A percentile compares a stretch with the other conserved stretches of the same genome.
Evolutionary conservation across 495 filamentous ascomycete genomes (phyloP).

Genomic region (Daldinia decipiens): DNA sequence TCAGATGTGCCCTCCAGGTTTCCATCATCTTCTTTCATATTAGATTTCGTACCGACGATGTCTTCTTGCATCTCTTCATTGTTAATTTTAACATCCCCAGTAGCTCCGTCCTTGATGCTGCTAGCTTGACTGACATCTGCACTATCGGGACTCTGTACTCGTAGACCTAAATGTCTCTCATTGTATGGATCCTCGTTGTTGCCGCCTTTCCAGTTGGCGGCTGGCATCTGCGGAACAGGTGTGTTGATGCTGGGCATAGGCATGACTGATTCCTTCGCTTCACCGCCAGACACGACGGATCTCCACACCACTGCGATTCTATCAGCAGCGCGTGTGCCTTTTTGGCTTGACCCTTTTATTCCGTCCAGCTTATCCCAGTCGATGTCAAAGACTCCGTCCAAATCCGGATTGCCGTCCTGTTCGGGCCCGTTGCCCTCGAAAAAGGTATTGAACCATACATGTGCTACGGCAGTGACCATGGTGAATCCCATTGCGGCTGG

Average conservation of each 20-base stretch:
- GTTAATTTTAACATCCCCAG: slow-evolving; percentile 24
- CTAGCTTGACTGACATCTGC: slow-evolving; percentile 72
- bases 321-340: slow-evolving; percentile 85
- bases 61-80: slow-evolving; percentile 29
- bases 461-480: slow-evolving; percentile 91
- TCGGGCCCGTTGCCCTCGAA: slow-evolving; percentile 86
- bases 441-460: slow-evolving; percentile 96
- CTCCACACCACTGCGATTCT: slow-evolving; percentile 88
- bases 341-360: slow-evolving; percentile 78
- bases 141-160: slow-evolving; percentile 68
- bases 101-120: slow-evolving; percentile 50
- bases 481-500: slow-evolving; percentile 80
- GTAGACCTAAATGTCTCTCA: slow-evolving; percentile 71
- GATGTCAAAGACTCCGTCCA: slow-evolving; percentile 66
- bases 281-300: slow-evolving; percentile 41
- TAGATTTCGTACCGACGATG: slow-evolving; percentile 5
- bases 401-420: slow-evolving; percentile 58
- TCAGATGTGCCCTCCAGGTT: neutral
- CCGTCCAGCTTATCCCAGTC: slow-evolving; percentile 71
- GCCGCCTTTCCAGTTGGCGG: slow-evolving; percentile 77
- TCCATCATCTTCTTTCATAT: neutral
- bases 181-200: slow-evolving; percentile 56
- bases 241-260: slow-evolving; percentile 71
- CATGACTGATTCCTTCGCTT: slow-evolving; percentile 57
- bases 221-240: slow-evolving; percentile 70